Evolutionary conservation across 768 basidiomycete genomes (phyloP), one percentile per base, ranked within the genome.

Genomic region (Lactifluus piperatus): DNA sequence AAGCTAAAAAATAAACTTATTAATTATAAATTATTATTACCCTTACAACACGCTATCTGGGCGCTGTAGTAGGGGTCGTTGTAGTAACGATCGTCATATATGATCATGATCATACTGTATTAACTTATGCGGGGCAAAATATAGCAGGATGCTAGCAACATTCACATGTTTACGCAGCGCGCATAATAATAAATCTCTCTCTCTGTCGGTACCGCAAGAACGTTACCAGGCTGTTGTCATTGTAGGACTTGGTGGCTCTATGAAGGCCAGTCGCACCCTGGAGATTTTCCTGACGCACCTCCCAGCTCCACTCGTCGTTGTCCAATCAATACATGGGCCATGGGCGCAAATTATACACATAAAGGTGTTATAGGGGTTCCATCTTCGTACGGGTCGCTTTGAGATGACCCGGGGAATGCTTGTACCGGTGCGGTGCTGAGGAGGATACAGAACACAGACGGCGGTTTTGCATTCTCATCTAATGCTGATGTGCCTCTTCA

Each of bases 381-480:
- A 24, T 41, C 47, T 10, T 50, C 27, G 49, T 60, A 20, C 53
- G 10, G 58, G 27, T 34, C 62, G 50, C 36, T 47, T 60, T 30
- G 58, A 51, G n/a, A 50, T 29, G 24, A 58, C 54, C 7, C 58
- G 58, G 7, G 58, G 49, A 18, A 62, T 46, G 29, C 53, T 20
- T 10, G 53, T 56, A 26, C 62, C 62, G 9, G 54, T n/a, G n/a
- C n/a, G n/a, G 52, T 24, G 59, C 24, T 11, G 62, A 55, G 27
- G 62, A 54, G 29, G 62, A 54, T 30, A 51, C 50, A 43, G 58
- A n/a, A 51, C n/a, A n/a, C n/a, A n/a, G 62, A 63, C 8, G 59
- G 51, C 18, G 62, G 49, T 14, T 44, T 49, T 11, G 48, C 62
- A 4, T 51, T 51, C 37, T 55, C n/a, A n/a, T n/a, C n/a, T n/a